Conservation (phyloP, 345 rosid genomes). For the Stellera chamaejasme region DNA sequence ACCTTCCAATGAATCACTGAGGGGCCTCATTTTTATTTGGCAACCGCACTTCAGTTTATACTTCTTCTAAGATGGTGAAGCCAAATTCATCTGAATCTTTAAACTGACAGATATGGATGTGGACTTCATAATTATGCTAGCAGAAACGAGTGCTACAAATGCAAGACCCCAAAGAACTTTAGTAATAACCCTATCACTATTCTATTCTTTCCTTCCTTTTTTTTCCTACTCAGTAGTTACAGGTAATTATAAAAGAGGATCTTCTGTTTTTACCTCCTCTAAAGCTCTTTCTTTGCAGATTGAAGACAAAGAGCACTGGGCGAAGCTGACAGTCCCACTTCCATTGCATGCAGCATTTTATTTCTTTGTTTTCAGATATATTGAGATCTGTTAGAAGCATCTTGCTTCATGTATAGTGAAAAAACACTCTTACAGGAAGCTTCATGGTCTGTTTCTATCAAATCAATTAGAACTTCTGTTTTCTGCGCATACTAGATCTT, state of each 20-base stretch:
- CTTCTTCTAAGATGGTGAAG: too few relatives aligned
- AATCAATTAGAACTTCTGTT: neutral
- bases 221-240: neutral
- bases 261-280: neutral
- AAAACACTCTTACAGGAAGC: conserved; percentile 1
- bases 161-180: conserved; percentile 69
- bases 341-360: conserved; percentile 9
- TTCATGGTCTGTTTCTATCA: conserved; percentile 1
- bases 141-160: conserved; percentile 76
- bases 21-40: too few relatives aligned
- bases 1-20: too few relatives aligned
- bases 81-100: neutral
- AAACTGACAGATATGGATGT: conserved; percentile 40
- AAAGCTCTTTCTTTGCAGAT: conserved; percentile 22
- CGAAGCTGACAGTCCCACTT: too few relatives aligned
- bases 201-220: too few relatives aligned
- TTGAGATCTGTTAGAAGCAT: conserved; percentile 11
- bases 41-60: too few relatives aligned
- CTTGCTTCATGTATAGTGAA: conserved; percentile 15
- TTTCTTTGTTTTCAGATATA: neutral
- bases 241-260: neutral
- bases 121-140: conserved; percentile 91
- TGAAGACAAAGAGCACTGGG: conserved; percentile 3
- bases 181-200: conserved; percentile 20
- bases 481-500: neutral